These are phyloP conservation scores for Penicillium cosmopolitanum DNA, from an alignment of 495 filamentous ascomycete genomes.

Conservation along the genomic window DNA sequence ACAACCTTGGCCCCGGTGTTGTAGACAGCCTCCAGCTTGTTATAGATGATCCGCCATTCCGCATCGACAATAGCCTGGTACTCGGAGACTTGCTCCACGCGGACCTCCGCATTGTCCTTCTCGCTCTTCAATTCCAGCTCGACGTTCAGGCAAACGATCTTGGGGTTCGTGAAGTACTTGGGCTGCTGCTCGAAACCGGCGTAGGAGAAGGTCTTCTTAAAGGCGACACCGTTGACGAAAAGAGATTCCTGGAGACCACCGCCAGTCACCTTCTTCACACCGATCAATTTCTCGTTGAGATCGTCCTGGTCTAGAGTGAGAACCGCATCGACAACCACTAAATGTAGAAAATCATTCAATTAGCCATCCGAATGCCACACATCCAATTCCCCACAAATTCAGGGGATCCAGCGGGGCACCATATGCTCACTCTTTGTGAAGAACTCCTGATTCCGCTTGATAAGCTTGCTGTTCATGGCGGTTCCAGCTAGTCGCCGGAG, in stretches of 20 bases:
- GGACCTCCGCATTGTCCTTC: slow-evolving; percentile 98
- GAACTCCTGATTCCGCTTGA: slow-evolving; percentile 94
- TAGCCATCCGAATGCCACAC: slow-evolving; percentile 6
- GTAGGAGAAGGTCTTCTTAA: slow-evolving; percentile 99
- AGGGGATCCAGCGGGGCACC: background rate
- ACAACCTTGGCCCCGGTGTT: slow-evolving; percentile 96
- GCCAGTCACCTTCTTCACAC: slow-evolving; percentile 96
- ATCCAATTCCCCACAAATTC: background rate
- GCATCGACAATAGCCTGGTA: slow-evolving; percentile 99
- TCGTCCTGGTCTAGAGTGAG: slow-evolving; percentile 96
- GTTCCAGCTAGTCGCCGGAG: slow-evolving; percentile 87
- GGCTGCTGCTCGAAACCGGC: slow-evolving; percentile 99
- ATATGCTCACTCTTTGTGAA: slow-evolving; percentile 86
- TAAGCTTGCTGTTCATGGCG: slow-evolving; percentile 99
- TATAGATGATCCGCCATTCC: slow-evolving; percentile 99
- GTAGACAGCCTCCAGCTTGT: slow-evolving; percentile 93
- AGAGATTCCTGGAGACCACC: slow-evolving; percentile 96
- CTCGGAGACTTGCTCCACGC: slow-evolving; percentile 97
- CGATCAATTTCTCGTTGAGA: slow-evolving; percentile 96
- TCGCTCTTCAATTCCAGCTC: slow-evolving; percentile 97
- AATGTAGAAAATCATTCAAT: slow-evolving; percentile 14
- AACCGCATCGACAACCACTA: slow-evolving; percentile 98
- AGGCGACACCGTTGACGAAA: slow-evolving; percentile 97
- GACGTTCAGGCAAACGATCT: slow-evolving; percentile 95
- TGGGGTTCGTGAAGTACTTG: slow-evolving; percentile 90